Conservation (phyloP, 495 filamentous ascomycete genomes). For the Aspergillus indologenus region DNA sequence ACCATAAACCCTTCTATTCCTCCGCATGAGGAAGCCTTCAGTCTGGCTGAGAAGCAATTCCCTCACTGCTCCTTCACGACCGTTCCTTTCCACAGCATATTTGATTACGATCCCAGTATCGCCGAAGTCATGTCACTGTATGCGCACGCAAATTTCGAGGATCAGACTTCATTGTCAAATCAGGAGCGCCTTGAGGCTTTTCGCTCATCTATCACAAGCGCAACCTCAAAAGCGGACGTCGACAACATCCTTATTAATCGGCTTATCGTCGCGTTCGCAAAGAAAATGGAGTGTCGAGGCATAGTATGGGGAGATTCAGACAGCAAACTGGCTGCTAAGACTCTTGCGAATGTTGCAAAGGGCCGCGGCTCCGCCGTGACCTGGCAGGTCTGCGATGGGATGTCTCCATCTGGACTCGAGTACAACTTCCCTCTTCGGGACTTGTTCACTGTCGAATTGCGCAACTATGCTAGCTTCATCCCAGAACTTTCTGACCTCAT, state of each 20-base stretch:
- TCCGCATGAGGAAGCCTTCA: slow-evolving; percentile 30
- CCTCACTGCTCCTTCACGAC: slow-evolving; percentile 55
- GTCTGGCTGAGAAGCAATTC: slow-evolving; percentile 47
- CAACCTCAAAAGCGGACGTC: slow-evolving; percentile 76
- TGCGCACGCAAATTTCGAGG: slow-evolving; percentile 25
- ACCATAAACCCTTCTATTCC: slow-evolving; percentile 27
- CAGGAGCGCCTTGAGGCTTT: slow-evolving; percentile 50
- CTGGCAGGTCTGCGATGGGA: slow-evolving; percentile 74
- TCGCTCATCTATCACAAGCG: slow-evolving; percentile 57
- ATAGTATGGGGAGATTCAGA: slow-evolving; percentile 85
- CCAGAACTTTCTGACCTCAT: slow-evolving; percentile 54
- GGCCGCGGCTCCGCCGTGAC: slow-evolving; percentile 80
- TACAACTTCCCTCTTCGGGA: slow-evolving; percentile 78
- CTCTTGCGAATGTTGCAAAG: slow-evolving; percentile 84
- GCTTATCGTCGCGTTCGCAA: slow-evolving; percentile 64
- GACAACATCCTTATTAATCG: slow-evolving; percentile 63
- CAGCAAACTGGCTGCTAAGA: slow-evolving; percentile 80
- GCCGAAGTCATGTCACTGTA: slow-evolving; percentile 28
- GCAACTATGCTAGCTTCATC: slow-evolving; percentile 54
- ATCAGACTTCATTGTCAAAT: slow-evolving; percentile 31
- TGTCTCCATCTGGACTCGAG: slow-evolving; percentile 54
- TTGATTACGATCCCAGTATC: slow-evolving; percentile 40
- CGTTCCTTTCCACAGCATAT: slow-evolving; percentile 56
- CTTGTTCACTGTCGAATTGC: slow-evolving; percentile 73
- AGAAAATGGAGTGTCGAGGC: slow-evolving; percentile 55